A percentile compares a stretch with the other conserved stretches of the same genome.
phyloP scores from a whole-genome alignment of 177 flowering plant genomes.

The Vitis hybrid region DNA sequence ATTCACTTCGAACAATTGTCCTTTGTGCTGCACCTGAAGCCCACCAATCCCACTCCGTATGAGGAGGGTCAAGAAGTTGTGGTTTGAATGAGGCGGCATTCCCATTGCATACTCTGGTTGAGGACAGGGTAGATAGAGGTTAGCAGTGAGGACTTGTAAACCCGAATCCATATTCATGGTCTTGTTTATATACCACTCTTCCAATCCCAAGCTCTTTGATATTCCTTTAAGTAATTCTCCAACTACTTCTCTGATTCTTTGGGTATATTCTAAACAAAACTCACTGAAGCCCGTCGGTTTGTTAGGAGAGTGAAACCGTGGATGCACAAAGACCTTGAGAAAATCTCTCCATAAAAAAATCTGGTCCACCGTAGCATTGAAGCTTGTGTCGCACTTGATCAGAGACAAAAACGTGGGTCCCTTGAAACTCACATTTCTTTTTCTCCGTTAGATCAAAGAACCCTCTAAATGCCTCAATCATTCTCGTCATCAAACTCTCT shows the following conservation, averaged over 20 bases:
- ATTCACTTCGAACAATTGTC: constrained; percentile 49
- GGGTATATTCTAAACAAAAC: constrained; percentile 27
- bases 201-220: constrained; percentile 56
- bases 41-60: constrained; percentile 46
- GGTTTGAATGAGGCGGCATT: constrained; percentile 60
- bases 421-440: constrained; percentile 46
- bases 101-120: constrained; percentile 67
- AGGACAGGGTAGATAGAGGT: constrained; percentile 68
- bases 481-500: constrained; percentile 30
- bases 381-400: constrained; percentile 63
- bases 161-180: constrained; percentile 33
- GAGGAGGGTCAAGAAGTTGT: constrained; percentile 61
- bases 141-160: constrained; percentile 34
- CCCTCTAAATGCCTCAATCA: constrained; percentile 25
- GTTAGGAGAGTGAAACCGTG: constrained; percentile 30
- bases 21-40: constrained; percentile 46
- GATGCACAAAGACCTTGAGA: constrained; percentile 59
- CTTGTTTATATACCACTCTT: constrained; percentile 34
- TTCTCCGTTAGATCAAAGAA: constrained; percentile 53
- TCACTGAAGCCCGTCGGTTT: constrained; percentile 25
- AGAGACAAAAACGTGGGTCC: constrained; percentile 43
- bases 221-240: constrained; percentile 38
- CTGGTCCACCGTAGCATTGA: constrained; percentile 46
- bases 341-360: constrained; percentile 64
- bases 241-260: constrained; percentile 27